These are phyloP conservation scores for Diaporthe aspalathi DNA, from an alignment of 2,329 filamentous ascomycete species.

Conservation along the genomic window DNA sequence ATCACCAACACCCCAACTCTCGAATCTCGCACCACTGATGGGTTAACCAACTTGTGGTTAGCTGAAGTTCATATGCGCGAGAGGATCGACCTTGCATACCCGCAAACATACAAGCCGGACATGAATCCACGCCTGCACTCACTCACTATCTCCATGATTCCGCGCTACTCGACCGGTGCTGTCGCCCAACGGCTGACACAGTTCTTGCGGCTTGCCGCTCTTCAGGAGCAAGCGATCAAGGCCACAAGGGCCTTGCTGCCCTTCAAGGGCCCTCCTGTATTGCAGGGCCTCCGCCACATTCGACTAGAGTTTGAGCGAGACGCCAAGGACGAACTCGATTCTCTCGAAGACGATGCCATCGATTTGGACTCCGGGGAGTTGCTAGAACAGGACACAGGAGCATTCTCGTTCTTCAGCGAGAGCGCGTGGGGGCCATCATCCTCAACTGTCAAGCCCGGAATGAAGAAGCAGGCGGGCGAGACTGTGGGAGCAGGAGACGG, in stretches of 20 bases:
- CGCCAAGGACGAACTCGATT: slow-evolving; percentile 50
- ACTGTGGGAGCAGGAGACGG: not conserved
- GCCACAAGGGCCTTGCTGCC: slow-evolving; percentile 40
- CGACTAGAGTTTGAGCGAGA: slow-evolving; percentile 65
- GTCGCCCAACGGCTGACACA: slow-evolving; percentile 59
- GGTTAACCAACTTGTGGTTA: slow-evolving; percentile 52
- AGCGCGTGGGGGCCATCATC: slow-evolving; percentile 44
- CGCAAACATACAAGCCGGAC: slow-evolving; percentile 62
- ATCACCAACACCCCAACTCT: slow-evolving; percentile 66
- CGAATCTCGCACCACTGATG: slow-evolving; percentile 51
- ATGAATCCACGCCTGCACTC: slow-evolving; percentile 66
- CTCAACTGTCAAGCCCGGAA: slow-evolving; percentile 26
- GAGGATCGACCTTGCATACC: slow-evolving; percentile 59
- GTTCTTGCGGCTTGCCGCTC: slow-evolving; percentile 60
- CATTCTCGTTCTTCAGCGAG: slow-evolving; percentile 61
- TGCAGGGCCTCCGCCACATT: slow-evolving; percentile 65
- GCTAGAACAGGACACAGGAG: slow-evolving; percentile 51
- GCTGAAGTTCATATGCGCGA: slow-evolving; percentile 59
- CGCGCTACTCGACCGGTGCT: slow-evolving; percentile 63
- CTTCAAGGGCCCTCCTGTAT: slow-evolving; percentile 54
- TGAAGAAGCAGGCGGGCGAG: not conserved
- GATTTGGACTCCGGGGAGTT: slow-evolving; percentile 57
- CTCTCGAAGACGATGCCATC: slow-evolving; percentile 45
- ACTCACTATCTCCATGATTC: slow-evolving; percentile 65
- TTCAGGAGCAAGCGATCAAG: slow-evolving; percentile 62